Percentiles rank a stretch among this genome's conserved stretches.
phyloP scores from a whole-genome alignment of 352 stramenopile genomes.

The Nannochloropsis limnetica region DNA sequence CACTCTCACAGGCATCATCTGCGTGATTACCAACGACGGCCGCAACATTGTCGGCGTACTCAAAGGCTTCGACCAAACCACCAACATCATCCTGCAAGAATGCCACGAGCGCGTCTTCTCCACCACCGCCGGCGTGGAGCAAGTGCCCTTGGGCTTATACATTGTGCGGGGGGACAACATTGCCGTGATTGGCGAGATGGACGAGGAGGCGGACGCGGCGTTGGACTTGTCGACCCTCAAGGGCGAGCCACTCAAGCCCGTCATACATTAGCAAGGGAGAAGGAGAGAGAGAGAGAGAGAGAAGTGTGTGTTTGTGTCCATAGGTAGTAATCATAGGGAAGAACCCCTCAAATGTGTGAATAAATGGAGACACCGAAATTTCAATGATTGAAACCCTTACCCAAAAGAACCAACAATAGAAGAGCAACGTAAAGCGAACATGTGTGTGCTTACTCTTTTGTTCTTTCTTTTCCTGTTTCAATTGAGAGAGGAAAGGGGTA shows the following conservation, averaged over 20 bases:
- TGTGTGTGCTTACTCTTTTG: background rate
- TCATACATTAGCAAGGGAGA: slow-evolving; percentile 67
- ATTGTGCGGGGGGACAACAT: slow-evolving; percentile 87
- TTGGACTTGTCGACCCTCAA: slow-evolving; percentile 74
- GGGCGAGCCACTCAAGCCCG: slow-evolving; percentile 73
- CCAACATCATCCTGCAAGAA: slow-evolving; percentile 81
- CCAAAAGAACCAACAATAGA: background rate
- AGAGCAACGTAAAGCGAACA: background rate
- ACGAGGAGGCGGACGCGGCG: slow-evolving; percentile 73
- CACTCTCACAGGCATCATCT: slow-evolving; percentile 55
- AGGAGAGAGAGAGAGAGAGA: slow-evolving; percentile 43
- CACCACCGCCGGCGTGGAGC: slow-evolving; percentile 72
- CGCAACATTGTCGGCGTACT: slow-evolving; percentile 73
- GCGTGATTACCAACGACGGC: slow-evolving; percentile 82
- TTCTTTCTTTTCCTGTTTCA: background rate
- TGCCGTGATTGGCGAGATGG: slow-evolving; percentile 53
- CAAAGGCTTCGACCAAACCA: slow-evolving; percentile 77
- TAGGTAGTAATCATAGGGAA: background rate
- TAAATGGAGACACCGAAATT: background rate
- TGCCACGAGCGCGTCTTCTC: slow-evolving; percentile 85
- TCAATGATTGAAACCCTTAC: background rate
- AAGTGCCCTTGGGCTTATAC: slow-evolving; percentile 76
- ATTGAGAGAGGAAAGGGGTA: too few relatives aligned
- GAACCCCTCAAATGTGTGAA: background rate
- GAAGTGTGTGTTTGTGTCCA: slow-evolving; percentile 7